Percentiles rank a stretch among this genome's conserved stretches.
Conservation (phyloP, 148 eudicot species). For the Nyssa sinensis region DNA sequence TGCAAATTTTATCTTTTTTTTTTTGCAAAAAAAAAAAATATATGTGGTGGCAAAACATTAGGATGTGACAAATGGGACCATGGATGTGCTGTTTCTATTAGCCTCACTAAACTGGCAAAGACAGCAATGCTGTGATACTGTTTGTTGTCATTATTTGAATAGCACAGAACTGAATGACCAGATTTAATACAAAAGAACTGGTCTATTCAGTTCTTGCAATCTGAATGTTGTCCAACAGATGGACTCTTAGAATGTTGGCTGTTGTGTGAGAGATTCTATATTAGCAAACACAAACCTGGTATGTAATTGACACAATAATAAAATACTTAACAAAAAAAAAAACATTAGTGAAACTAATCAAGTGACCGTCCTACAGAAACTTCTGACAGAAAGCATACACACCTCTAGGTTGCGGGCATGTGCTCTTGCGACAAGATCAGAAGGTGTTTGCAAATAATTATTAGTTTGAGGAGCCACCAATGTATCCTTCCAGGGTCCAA, state of each 20-base stretch:
- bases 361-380: background rate
- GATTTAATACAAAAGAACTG: no score
- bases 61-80: no score
- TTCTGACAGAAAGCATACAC: constrained; percentile 12
- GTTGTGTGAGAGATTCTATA: background rate
- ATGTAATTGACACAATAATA: background rate
- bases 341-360: background rate
- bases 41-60: no score
- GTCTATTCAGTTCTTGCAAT: background rate
- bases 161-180: no score
- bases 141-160: no score
- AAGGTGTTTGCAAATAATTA: constrained; percentile 68
- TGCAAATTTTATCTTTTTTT: no score
- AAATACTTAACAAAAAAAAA: background rate
- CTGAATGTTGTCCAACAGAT: background rate
- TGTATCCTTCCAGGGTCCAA: constrained; percentile 98
- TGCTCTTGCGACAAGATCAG: constrained; percentile 95
- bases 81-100: background rate
- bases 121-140: no score
- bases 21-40: no score
- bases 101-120: no score
- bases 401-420: constrained; percentile 87
- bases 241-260: background rate
- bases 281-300: background rate
- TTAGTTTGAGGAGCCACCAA: constrained; percentile 61